Evolutionary conservation across 2,329 filamentous ascomycete species (phyloP).

Genomic region (Alternaria ventricosa): DNA sequence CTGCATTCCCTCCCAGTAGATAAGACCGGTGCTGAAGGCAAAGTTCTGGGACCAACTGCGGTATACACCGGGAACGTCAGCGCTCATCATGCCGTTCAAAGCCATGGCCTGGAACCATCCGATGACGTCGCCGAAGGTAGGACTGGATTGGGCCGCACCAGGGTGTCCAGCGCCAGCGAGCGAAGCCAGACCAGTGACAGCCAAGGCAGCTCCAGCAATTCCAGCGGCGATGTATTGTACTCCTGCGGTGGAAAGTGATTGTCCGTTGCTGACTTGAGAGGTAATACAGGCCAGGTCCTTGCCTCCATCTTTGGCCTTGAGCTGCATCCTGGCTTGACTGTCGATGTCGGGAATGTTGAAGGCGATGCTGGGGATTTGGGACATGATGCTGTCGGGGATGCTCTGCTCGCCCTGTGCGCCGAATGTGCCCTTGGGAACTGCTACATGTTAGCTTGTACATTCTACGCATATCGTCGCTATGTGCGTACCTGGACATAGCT

Average conservation of each 20-base stretch:
- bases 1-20: slow-evolving; percentile 84
- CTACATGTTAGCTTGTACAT: slow-evolving; percentile 23
- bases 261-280: slow-evolving; percentile 84
- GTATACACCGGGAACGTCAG: slow-evolving; percentile 86
- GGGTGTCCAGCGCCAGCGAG: slow-evolving; percentile 61
- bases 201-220: slow-evolving; percentile 81
- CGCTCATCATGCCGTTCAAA: slow-evolving; percentile 94
- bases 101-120: slow-evolving; percentile 94
- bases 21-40: slow-evolving; percentile 83
- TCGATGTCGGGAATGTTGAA: slow-evolving; percentile 91
- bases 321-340: slow-evolving; percentile 78
- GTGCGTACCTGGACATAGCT: slow-evolving; percentile 79
- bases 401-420: slow-evolving; percentile 72
- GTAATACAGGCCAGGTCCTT: slow-evolving; percentile 80
- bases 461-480: not conserved
- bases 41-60: slow-evolving; percentile 92
- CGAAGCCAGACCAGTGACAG: slow-evolving; percentile 75
- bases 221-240: slow-evolving; percentile 85
- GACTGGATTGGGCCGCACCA: slow-evolving; percentile 69
- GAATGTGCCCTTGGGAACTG: slow-evolving; percentile 78
- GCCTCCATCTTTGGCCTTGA: slow-evolving; percentile 67
- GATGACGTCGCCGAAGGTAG: slow-evolving; percentile 84
- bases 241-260: slow-evolving; percentile 75
- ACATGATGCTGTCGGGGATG: slow-evolving; percentile 74
- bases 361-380: slow-evolving; percentile 83